phyloP scores from a whole-genome alignment of 2,329 filamentous ascomycete species.

The Ophiostoma perfectum region DNA sequence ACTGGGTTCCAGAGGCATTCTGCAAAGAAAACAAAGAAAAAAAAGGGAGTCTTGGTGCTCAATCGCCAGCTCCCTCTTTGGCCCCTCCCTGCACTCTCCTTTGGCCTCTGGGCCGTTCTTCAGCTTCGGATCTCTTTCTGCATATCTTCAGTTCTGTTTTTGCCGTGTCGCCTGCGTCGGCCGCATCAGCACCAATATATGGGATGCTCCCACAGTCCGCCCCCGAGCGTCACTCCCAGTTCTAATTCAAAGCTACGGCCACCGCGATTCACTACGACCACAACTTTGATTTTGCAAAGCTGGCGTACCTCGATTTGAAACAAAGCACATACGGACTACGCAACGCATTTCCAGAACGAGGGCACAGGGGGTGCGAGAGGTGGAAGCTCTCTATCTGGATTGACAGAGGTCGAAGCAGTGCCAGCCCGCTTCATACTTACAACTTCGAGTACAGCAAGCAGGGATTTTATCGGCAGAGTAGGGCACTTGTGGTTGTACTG shows the following conservation, averaged over 20 bases:
- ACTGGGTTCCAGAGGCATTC: too few relatives aligned
- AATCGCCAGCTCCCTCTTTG: background rate
- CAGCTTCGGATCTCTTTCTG: too few relatives aligned
- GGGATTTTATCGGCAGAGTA: too few relatives aligned
- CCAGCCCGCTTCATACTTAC: too few relatives aligned
- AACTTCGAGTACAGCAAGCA: too few relatives aligned
- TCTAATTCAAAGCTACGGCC: too few relatives aligned
- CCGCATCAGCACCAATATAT: background rate
- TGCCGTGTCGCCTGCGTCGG: background rate
- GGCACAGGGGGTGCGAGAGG: slow-evolving; percentile 12
- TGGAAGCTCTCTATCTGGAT: background rate
- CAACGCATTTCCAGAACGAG: background rate
- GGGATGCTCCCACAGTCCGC: background rate
- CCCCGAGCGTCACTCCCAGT: background rate
- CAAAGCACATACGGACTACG: background rate
- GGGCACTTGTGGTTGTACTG: too few relatives aligned
- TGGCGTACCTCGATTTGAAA: background rate
- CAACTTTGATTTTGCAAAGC: background rate
- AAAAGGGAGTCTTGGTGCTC: too few relatives aligned
- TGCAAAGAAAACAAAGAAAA: slow-evolving; percentile 5
- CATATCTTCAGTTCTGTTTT: background rate
- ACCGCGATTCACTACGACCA: too few relatives aligned
- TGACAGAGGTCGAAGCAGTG: background rate
- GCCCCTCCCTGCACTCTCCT: background rate
- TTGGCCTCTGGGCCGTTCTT: too few relatives aligned